These are phyloP conservation scores for Kewa caespitosa DNA, from an alignment of 179 eudicot genomes.

Conservation along the genomic window DNA sequence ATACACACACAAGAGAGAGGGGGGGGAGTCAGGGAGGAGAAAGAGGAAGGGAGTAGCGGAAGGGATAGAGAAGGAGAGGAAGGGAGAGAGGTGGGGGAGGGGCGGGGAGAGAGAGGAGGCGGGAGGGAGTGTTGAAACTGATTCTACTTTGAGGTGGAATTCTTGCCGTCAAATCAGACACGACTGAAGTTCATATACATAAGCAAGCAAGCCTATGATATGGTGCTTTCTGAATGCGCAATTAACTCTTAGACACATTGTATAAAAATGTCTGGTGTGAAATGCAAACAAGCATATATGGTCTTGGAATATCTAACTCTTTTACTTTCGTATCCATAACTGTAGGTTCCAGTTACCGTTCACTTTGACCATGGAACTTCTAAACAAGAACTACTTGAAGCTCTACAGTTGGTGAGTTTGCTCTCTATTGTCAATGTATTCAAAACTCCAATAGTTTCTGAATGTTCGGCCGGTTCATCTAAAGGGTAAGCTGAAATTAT, in stretches of 20 bases:
- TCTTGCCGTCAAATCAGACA: not conserved
- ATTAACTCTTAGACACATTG: not conserved
- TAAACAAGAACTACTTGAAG: constrained; percentile 78
- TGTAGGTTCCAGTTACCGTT: constrained; percentile 87
- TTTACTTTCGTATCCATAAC: not conserved
- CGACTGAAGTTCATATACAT: not conserved
- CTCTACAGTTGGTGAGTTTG: constrained; percentile 73
- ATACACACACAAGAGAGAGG: not conserved
- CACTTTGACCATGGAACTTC: constrained; percentile 97
- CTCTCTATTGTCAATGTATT: not conserved
- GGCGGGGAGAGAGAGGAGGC: not conserved
- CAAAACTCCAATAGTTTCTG: not conserved
- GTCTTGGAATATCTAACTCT: not conserved
- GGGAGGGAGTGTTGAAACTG: not conserved
- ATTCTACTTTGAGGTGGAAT: not conserved
- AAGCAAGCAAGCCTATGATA: not conserved
- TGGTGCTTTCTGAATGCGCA: not conserved
- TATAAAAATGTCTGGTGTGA: not conserved
- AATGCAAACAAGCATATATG: not conserved
- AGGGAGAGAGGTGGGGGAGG: not conserved
- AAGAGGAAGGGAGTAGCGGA: not conserved
- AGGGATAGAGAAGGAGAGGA: not conserved
- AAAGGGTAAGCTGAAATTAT: no score
- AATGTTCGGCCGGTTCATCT: not conserved
- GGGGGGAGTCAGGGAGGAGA: no score